These are phyloP conservation scores for Metschnikowia shivogae DNA, from an alignment of 805 yeast genomes.

Conservation along the genomic window DNA sequence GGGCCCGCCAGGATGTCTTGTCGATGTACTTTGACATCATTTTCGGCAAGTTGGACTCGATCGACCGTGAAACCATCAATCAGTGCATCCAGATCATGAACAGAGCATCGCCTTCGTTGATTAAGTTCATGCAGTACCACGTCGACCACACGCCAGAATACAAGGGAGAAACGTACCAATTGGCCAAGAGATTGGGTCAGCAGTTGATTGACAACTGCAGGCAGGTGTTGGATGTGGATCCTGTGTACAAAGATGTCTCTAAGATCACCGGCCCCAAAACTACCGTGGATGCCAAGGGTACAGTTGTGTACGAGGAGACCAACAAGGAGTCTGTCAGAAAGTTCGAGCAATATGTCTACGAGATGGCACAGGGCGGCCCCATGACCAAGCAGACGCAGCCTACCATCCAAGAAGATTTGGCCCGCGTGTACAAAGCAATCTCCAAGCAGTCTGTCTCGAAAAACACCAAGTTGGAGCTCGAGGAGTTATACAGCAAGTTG, in stretches of 20 bases:
- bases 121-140: conserved; percentile 93
- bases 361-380: conserved; percentile 94
- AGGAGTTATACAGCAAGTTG: conserved; percentile 65
- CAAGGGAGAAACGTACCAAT: conserved; percentile 88
- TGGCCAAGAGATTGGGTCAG: conserved; percentile 86
- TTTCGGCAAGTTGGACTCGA: conserved; percentile 84
- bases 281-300: conserved; percentile 81
- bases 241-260: conserved; percentile 93
- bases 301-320: conserved; percentile 75
- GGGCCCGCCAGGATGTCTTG: conserved; percentile 98
- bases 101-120: conserved; percentile 88
- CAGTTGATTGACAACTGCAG: conserved; percentile 94
- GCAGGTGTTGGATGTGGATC: conserved; percentile 73
- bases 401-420: conserved; percentile 78
- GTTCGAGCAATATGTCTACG: conserved; percentile 90
- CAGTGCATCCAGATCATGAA: conserved; percentile 98
- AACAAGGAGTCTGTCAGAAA: conserved; percentile 90
- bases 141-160: conserved; percentile 76
- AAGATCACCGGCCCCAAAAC: conserved; percentile 96
- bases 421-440: conserved; percentile 77
- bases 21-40: conserved; percentile 93
- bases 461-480: conserved; percentile 62
- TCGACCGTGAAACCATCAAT: conserved; percentile 93
- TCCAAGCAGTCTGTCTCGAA: conserved; percentile 63
- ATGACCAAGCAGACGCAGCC: conserved; percentile 67